These are phyloP conservation scores for Solanum ossicruentum DNA, from an alignment of 257 asterid genomes.

Conservation along the genomic window DNA sequence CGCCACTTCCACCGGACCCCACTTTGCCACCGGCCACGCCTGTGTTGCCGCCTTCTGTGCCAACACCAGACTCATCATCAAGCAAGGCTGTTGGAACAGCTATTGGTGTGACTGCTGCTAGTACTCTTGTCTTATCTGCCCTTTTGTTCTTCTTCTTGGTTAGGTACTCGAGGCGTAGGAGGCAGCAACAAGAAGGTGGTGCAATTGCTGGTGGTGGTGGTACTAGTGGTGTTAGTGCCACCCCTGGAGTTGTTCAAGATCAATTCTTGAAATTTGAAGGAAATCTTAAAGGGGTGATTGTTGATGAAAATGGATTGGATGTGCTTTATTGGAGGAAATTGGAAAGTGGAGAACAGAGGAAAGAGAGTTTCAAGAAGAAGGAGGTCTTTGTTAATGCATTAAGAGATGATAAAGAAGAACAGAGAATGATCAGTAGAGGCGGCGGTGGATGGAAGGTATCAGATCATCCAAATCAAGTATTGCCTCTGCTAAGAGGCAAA, in stretches of 20 bases:
- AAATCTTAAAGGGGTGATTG: slow-evolving; percentile 65
- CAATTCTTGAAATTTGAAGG: slow-evolving; percentile 43
- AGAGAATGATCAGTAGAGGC: slow-evolving; percentile 22
- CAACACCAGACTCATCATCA: slow-evolving; percentile 19
- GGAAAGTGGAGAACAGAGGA: slow-evolving; percentile 28
- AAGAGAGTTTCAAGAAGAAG: slow-evolving; percentile 32
- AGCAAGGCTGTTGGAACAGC: slow-evolving; percentile 41
- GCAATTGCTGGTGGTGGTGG: neutral
- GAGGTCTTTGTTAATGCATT: slow-evolving; percentile 20
- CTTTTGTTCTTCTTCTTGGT: neutral
- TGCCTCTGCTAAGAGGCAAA: slow-evolving; percentile 58
- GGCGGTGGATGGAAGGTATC: slow-evolving; percentile 9
- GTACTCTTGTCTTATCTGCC: neutral
- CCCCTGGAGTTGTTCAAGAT: slow-evolving; percentile 9
- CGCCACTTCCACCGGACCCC: slow-evolving; percentile 1
- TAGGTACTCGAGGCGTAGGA: neutral
- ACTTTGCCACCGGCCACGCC: neutral
- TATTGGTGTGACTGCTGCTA: slow-evolving; percentile 4
- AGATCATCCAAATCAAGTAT: slow-evolving; percentile 37
- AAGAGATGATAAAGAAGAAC: slow-evolving; percentile 34
- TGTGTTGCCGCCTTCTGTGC: neutral
- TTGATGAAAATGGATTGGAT: slow-evolving; percentile 87
- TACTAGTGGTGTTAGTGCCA: neutral
- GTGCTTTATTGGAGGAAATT: slow-evolving; percentile 78
- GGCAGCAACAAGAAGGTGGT: neutral